phyloP scores from a whole-genome alignment of 73 alveolate species.

The Effrenium voratum region DNA sequence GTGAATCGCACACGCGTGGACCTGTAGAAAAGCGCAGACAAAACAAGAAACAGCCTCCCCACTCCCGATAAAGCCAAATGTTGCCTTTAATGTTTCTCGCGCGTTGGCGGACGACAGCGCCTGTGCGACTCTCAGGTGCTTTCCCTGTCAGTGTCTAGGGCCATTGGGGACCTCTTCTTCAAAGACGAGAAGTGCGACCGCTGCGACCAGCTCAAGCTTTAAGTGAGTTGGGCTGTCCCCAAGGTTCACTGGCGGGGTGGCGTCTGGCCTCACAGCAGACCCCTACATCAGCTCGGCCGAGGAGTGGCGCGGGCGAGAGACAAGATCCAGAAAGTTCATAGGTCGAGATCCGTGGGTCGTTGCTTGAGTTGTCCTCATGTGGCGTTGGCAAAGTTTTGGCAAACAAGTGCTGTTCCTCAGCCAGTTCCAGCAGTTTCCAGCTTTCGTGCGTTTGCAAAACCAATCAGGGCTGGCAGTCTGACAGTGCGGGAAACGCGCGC shows the following conservation, averaged over 20 bases:
- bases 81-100: not conserved
- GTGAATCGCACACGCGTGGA: too few relatives aligned
- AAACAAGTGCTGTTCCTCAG: too few relatives aligned
- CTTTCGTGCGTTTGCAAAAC: too few relatives aligned
- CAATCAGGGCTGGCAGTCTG: too few relatives aligned
- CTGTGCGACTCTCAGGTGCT: not conserved
- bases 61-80: not conserved
- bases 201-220: not conserved
- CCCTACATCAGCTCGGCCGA: constrained; percentile 29
- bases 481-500: too few relatives aligned
- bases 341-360: too few relatives aligned
- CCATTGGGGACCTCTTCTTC: constrained; percentile 37
- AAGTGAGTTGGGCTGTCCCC: not conserved
- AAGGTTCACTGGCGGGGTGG: constrained; percentile 33
- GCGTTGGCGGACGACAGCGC: not conserved
- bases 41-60: too few relatives aligned
- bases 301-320: not conserved
- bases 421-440: too few relatives aligned
- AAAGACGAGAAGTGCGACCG: constrained; percentile 28
- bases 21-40: too few relatives aligned
- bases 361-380: too few relatives aligned
- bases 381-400: too few relatives aligned
- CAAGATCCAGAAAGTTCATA: too few relatives aligned
- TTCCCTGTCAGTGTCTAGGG: constrained; percentile 11
- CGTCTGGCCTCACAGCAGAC: constrained; percentile 26